Percentiles rank a stretch among this genome's conserved stretches.
Conservation (phyloP, 176 grass and related monocot species). For the Carex kokanica region DNA sequence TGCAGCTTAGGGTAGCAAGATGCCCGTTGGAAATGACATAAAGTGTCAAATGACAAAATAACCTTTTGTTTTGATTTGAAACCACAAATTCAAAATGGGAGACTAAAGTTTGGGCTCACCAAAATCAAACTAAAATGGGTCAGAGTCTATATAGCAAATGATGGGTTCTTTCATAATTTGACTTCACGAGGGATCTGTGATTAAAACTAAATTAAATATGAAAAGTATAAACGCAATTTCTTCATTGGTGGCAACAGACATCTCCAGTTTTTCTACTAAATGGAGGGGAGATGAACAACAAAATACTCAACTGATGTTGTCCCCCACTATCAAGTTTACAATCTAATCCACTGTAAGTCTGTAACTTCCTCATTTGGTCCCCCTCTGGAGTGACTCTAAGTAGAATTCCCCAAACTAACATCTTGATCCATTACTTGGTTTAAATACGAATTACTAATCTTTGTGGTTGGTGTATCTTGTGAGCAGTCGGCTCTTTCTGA, state of each 20-base stretch:
- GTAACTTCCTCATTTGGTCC: background rate
- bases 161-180: background rate
- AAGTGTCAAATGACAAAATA: slow-evolving; percentile 22
- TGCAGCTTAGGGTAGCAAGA: slow-evolving; percentile 18
- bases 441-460: background rate
- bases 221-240: background rate
- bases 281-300: background rate
- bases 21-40: slow-evolving; percentile 27
- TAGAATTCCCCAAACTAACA: background rate
- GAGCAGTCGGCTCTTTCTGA: background rate
- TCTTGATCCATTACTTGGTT: background rate
- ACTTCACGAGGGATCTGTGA: slow-evolving; percentile 5
- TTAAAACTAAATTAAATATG: background rate
- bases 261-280: background rate
- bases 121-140: background rate
- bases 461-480: background rate
- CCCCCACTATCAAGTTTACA: background rate
- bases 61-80: slow-evolving; percentile 20
- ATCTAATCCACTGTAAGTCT: background rate
- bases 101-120: background rate
- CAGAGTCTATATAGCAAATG: slow-evolving; percentile 8
- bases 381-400: background rate
- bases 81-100: slow-evolving; percentile 18
- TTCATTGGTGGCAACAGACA: background rate
- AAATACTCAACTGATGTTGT: background rate